phyloP scores from a whole-genome alignment of 208 protist genomes.

The Angomonas desouzai region DNA sequence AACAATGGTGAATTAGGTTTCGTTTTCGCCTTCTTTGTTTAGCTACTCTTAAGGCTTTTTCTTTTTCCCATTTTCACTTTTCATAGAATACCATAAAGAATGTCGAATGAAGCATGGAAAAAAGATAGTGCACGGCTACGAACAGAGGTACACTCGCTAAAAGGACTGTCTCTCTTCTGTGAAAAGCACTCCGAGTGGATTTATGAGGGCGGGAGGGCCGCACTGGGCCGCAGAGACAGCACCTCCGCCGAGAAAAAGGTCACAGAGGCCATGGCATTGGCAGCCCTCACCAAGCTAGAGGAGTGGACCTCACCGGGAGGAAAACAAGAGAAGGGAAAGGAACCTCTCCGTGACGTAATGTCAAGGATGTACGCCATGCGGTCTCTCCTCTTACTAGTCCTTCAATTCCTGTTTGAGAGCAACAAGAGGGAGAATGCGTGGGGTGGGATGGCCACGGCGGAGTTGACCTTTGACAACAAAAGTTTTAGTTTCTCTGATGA shows the following conservation, averaged over 20 bases:
- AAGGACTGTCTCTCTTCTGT: slow-evolving; percentile 2
- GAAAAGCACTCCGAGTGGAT: not conserved
- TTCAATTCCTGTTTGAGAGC: not conserved
- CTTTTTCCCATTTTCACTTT: slow-evolving; percentile 3
- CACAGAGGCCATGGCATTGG: not conserved
- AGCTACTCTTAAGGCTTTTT: not conserved
- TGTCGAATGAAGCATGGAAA: not conserved
- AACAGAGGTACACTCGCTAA: not conserved
- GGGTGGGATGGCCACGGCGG: slow-evolving; percentile 1
- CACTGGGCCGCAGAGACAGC: not conserved
- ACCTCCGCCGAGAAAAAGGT: not conserved
- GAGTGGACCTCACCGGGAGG: not conserved
- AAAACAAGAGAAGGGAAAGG: not conserved
- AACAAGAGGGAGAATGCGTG: not conserved
- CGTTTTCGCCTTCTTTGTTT: slow-evolving; percentile 1
- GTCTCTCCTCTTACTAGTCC: not conserved
- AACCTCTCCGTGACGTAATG: not conserved
- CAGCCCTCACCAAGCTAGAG: not conserved
- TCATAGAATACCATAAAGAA: not conserved
- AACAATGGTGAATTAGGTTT: not conserved
- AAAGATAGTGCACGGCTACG: not conserved
- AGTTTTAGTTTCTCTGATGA: slow-evolving; percentile 9
- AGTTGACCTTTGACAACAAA: slow-evolving; percentile 5
- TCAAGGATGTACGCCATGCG: not conserved
- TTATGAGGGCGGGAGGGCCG: not conserved